These are phyloP conservation scores for Botryotinia convoluta DNA, from an alignment of 2,329 filamentous ascomycete genomes.

Conservation along the genomic window DNA sequence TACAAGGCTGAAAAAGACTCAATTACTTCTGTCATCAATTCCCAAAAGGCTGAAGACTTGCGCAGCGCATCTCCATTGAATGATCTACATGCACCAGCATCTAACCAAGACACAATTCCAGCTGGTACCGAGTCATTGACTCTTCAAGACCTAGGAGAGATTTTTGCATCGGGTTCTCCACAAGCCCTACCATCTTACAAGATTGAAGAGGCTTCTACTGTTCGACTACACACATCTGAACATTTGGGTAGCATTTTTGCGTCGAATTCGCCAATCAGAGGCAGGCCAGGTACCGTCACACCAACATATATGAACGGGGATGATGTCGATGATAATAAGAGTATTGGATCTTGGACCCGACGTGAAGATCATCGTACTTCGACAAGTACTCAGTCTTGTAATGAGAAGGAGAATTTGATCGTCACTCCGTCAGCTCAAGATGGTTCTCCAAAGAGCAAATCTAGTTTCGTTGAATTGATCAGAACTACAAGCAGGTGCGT, in stretches of 20 bases:
- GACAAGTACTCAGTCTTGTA: conserved; percentile 2
- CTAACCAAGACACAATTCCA: not conserved
- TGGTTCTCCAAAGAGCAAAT: conserved; percentile 22
- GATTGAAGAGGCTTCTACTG: not conserved
- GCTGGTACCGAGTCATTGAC: not conserved
- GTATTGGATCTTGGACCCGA: conserved; percentile 1
- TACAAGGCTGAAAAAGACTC: not conserved
- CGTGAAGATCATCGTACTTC: conserved; percentile 2
- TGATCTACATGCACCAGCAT: not conserved
- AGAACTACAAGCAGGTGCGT: conserved; percentile 33
- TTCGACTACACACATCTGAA: not conserved
- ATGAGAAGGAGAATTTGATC: conserved; percentile 6
- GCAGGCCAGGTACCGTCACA: not conserved
- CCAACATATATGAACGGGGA: conserved; percentile 1
- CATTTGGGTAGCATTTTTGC: conserved; percentile 6
- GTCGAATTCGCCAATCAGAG: not conserved
- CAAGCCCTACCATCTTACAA: not conserved
- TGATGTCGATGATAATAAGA: conserved; percentile 5
- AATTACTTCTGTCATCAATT: not conserved
- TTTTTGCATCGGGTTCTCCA: not conserved
- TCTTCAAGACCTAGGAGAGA: not conserved
- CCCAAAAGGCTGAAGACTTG: not conserved
- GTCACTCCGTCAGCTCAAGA: conserved; percentile 24
- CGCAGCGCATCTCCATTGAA: not conserved
- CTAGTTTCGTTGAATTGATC: conserved; percentile 30